Conservation (phyloP, 2,329 filamentous ascomycete species). For the Talaromyces sp. region DNA sequence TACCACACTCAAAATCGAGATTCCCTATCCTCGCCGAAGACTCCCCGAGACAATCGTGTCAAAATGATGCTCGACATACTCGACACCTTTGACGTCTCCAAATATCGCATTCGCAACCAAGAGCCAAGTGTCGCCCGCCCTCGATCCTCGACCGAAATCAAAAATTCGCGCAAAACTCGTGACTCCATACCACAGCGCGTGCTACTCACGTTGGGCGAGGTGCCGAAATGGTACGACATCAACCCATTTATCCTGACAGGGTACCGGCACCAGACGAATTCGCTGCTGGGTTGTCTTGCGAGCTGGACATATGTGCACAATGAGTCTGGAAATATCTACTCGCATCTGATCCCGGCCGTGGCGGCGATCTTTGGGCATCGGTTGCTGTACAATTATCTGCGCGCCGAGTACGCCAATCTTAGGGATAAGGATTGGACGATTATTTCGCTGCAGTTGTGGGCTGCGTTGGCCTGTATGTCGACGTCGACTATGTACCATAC, state of each 20-base stretch:
- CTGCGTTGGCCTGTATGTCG: conserved; percentile 30
- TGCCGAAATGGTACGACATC: conserved; percentile 37
- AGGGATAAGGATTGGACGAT: conserved; percentile 12
- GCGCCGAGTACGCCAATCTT: conserved; percentile 4
- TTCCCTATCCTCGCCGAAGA: background rate
- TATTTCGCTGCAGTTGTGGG: conserved; percentile 14
- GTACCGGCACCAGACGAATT: conserved; percentile 40
- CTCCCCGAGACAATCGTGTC: too few species aligned
- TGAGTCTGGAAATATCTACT: conserved; percentile 40
- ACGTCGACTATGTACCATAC: conserved; percentile 27
- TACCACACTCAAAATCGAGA: background rate
- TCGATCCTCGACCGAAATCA: background rate
- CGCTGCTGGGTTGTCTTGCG: conserved; percentile 28
- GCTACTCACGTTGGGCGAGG: conserved; percentile 5
- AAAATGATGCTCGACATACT: background rate
- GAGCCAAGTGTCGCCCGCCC: background rate
- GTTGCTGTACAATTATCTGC: conserved; percentile 10
- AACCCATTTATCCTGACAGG: conserved; percentile 38
- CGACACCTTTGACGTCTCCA: background rate
- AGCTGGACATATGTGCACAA: conserved; percentile 42
- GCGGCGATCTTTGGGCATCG: conserved; percentile 4
- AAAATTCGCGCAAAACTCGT: background rate
- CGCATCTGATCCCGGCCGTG: conserved; percentile 42
- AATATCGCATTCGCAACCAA: background rate
- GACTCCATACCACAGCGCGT: background rate